A percentile compares a stretch with the other conserved stretches of the same genome.
Evolutionary conservation across 345 rosid genomes (phyloP).

Genomic region (Salix arbutifolia): DNA sequence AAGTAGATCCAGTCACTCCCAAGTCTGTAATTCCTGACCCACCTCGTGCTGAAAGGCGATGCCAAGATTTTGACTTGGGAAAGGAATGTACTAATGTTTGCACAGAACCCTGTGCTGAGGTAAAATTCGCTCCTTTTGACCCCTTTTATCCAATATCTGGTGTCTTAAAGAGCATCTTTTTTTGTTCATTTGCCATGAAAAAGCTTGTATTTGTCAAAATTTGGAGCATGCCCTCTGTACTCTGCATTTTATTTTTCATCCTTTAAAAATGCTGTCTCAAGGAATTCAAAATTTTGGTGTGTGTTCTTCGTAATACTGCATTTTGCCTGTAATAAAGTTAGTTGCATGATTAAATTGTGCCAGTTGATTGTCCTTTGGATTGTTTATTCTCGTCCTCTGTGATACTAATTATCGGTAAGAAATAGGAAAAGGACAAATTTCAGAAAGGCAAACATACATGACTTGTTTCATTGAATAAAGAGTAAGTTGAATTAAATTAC

Average conservation of each 20-base stretch:
- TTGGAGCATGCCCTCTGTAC: background rate
- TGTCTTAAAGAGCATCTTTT: background rate
- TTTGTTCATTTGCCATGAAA: background rate
- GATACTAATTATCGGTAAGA: background rate
- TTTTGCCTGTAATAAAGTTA: background rate
- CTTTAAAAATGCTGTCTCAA: background rate
- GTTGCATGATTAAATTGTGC: background rate
- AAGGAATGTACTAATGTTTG: slow-evolving; percentile 16
- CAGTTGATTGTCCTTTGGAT: background rate
- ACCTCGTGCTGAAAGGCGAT: slow-evolving; percentile 36
- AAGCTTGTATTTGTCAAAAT: background rate
- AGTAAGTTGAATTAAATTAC: background rate
- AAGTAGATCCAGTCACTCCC: slow-evolving; percentile 74
- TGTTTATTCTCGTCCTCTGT: background rate
- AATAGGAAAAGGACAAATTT: background rate
- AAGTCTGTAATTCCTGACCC: slow-evolving; percentile 68
- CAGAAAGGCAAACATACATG: background rate
- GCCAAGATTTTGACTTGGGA: slow-evolving; percentile 30
- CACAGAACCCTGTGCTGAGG: slow-evolving; percentile 40
- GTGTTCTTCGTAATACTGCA: background rate
- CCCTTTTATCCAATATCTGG: background rate
- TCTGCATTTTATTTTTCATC: background rate
- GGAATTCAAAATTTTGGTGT: background rate
- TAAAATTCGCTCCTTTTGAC: slow-evolving; percentile 16
- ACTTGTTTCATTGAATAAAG: background rate